Percentiles rank a stretch among this genome's conserved stretches.
Conservation (phyloP, 495 filamentous ascomycete species). For the Viridothelium virens region DNA sequence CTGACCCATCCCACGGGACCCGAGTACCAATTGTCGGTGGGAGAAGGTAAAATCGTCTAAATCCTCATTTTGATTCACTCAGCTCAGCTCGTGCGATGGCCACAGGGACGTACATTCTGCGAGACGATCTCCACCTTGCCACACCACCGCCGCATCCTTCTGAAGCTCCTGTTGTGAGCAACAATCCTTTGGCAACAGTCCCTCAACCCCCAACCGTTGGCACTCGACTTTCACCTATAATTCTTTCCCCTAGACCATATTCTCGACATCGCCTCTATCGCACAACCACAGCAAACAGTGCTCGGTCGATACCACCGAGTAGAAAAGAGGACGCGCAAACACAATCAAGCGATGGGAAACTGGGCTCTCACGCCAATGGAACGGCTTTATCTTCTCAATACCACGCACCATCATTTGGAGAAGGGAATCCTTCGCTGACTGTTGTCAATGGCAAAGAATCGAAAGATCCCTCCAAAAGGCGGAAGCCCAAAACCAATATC, state of each 20-base stretch:
- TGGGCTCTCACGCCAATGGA: constrained; percentile 28
- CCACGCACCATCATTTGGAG: constrained; percentile 68
- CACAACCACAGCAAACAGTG: constrained; percentile 40
- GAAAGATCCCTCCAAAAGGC: constrained; percentile 71
- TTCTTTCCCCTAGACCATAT: constrained; percentile 53
- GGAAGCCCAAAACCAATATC: constrained; percentile 95
- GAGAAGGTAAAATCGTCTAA: constrained; percentile 61
- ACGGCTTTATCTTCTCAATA: constrained; percentile 20
- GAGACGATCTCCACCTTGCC: constrained; percentile 83
- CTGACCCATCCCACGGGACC: constrained; percentile 70
- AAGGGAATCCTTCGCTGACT: constrained; percentile 68
- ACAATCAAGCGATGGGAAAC: constrained; percentile 28
- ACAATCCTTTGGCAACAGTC: constrained; percentile 81
- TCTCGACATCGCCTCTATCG: constrained; percentile 49
- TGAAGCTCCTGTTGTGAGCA: constrained; percentile 74
- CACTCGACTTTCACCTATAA: constrained; percentile 74
- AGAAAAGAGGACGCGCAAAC: constrained; percentile 36
- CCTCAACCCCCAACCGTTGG: constrained; percentile 73
- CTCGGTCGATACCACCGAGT: constrained; percentile 36
- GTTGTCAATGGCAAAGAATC: constrained; percentile 37
- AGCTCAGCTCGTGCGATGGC: constrained; percentile 19
- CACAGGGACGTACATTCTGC: constrained; percentile 76
- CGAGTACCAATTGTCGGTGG: constrained; percentile 75
- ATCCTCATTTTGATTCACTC: constrained; percentile 12
- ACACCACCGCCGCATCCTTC: constrained; percentile 93